Evolutionary conservation across 108 stramenopile genomes (phyloP), one percentile per base, ranked within the genome.

Genomic region (Skeletonema grethae): DNA sequence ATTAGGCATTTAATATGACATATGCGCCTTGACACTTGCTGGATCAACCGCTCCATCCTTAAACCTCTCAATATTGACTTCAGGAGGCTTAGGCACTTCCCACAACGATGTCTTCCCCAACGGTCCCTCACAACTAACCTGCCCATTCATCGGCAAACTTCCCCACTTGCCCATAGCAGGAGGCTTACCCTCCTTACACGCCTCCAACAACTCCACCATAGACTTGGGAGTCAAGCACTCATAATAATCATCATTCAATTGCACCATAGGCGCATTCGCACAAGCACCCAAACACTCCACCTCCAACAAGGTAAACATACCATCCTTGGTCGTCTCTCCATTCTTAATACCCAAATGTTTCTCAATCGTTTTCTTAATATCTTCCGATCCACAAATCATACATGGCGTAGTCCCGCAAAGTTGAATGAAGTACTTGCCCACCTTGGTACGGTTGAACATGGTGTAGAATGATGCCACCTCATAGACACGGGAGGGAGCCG

Each of bases 371-470:
- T 93, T 82, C 85, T 96, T 98, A 75, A 99, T 99, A 72, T 99
- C 98, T 80, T 98, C 96, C 39, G 88, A 80, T 41, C 99, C 99
- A 75, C 96, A 97, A 74, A 99, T 98, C 99, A 99, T 99, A 87
- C 99, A 99, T 29, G 99, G 99, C 24, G 99, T 99, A 11, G 99
- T 99, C 43, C 99, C 99, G 70, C 99, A 99, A 9, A 99, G 91
- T 92, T 99, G 98, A 69, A 99, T 97, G 83, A 99, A 99, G 86
- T 98, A 98, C 87, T 99, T 99, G 61, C 99, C 99, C n/a, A 98
- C 97, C 77, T 96, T 96, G 63, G 94, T 93, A 20, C 99, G 85
- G 82, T 99, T 99, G 90, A 99, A 99, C 99, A 99, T 99, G 81
- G 99, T 99, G 90, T 98, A 98, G 72, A 97, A 97, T 32, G 95